Evolutionary conservation across 2,329 filamentous ascomycete genomes (phyloP), one percentile per base, ranked within the genome.

Genomic region (Claviceps humidiphila): DNA sequence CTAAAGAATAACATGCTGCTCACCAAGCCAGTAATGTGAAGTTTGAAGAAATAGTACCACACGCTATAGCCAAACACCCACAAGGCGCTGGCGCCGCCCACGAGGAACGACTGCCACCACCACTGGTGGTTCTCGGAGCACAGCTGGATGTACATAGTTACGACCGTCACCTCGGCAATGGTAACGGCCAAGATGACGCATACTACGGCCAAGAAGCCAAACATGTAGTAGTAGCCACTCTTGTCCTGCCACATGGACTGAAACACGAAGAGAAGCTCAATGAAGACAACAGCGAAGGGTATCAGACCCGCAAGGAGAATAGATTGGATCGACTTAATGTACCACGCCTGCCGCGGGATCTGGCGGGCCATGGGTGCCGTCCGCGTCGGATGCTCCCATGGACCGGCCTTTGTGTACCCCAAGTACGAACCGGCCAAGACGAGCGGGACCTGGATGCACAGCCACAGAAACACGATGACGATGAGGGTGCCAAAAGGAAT

Each of bases 171-270:
- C 69, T 93, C 87, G 59, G 87, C 81, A 34, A 95, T 80, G 0
- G 87, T 89, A 43, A 93, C 67, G 34, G 89, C 74, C 8, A 93
- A 70, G 53, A 93, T 85, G 11, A 80, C 71, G 24, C 76, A 82
- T 9, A 93, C 84, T 16, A 89, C 81, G 7, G 83, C 82, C 57
- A 93, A 68, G 71, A 91, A 95, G 11, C 89, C 89, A 64, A 93
- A 95, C 22, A 94, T 83, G 67, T 95, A 95, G 69, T 95, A 95
- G 67, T 90, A 94, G 6, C 87, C 87, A 62, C 82, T 89, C 73
- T 94, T 94, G 68, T 94, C 89, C 66, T 90, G 85, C 86, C 88
- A 93, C 38, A 94, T 67, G 48, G 85, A 89, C 69, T 89, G 87
- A 68, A 94, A 93, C 49, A 93, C 83, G 64, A 90, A 93, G 43